phyloP scores from a whole-genome alignment of 2,329 filamentous ascomycete species.

The Malbranchea cinnamomea region DNA sequence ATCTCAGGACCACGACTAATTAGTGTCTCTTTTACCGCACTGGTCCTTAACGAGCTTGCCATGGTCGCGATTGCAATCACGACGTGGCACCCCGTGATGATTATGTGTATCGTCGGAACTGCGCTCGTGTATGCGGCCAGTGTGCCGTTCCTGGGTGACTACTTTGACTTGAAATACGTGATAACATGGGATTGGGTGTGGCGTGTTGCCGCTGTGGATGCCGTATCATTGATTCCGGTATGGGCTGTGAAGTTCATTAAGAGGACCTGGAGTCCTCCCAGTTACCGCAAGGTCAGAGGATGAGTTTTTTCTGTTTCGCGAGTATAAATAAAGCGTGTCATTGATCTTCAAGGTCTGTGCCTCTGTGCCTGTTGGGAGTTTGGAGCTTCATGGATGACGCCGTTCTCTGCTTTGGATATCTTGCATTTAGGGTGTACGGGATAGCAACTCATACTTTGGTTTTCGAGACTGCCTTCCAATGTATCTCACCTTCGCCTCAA shows the following conservation, averaged over 20 bases:
- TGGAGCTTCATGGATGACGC: no score
- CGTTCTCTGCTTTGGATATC: no score
- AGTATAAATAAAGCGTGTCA: no score
- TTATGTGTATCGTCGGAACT: constrained; percentile 68
- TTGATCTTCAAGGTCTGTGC: no score
- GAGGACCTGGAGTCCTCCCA: constrained; percentile 75
- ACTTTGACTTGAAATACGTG: constrained; percentile 74
- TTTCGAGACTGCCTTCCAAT: no score
- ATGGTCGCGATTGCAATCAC: constrained; percentile 97
- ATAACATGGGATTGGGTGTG: constrained; percentile 72
- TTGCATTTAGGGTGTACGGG: no score
- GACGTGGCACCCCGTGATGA: constrained; percentile 93
- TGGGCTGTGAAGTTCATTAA: constrained; percentile 76
- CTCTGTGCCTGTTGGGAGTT: no score
- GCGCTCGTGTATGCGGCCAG: constrained; percentile 65
- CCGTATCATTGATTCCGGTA: constrained; percentile 70
- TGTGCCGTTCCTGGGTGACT: constrained; percentile 73
- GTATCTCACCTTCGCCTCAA: no score
- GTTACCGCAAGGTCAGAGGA: constrained; percentile 70
- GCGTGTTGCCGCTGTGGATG: constrained; percentile 66
- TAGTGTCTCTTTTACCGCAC: constrained; percentile 75
- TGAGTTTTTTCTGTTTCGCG: no score
- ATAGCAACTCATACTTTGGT: no score
- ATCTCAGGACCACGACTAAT: constrained; percentile 58
- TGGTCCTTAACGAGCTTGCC: constrained; percentile 84